Conservation (phyloP, 768 basidiomycete species). For the Pleurotus sapidus region DNA sequence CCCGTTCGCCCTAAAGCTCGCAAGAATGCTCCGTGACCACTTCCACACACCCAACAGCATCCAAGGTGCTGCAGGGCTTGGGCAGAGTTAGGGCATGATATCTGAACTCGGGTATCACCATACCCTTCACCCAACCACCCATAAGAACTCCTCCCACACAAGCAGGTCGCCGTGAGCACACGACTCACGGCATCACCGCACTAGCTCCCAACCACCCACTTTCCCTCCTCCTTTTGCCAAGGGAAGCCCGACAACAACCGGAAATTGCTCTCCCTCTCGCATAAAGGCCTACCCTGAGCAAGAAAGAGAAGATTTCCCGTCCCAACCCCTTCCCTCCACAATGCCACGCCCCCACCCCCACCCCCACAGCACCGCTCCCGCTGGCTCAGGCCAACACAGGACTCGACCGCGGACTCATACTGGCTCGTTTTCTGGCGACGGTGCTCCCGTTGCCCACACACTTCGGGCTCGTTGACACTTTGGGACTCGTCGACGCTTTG, state of each 20-base stretch:
- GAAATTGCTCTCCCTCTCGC: background rate
- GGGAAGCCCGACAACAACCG: background rate
- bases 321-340: background rate
- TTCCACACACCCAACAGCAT: background rate
- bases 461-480: conserved; percentile 2
- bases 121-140: background rate
- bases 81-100: background rate
- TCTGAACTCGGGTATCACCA: background rate
- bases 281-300: conserved; percentile 3
- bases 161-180: background rate
- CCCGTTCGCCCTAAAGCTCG: background rate
- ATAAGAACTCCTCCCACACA: background rate
- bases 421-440: conserved; percentile 1
- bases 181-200: conserved; percentile 2
- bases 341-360: background rate
- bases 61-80: background rate
- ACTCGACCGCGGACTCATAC: conserved; percentile 8
- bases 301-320: background rate
- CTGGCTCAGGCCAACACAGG: conserved; percentile 3
- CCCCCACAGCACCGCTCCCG: background rate
- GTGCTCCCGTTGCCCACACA: background rate
- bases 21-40: background rate
- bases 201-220: conserved; percentile 1
- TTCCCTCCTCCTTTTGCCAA: background rate
- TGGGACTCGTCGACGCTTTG: background rate